Evolutionary conservation across 2,329 filamentous ascomycete genomes (phyloP), one percentile per base, ranked within the genome.

Genomic region (Sphaerulina vaccinii): DNA sequence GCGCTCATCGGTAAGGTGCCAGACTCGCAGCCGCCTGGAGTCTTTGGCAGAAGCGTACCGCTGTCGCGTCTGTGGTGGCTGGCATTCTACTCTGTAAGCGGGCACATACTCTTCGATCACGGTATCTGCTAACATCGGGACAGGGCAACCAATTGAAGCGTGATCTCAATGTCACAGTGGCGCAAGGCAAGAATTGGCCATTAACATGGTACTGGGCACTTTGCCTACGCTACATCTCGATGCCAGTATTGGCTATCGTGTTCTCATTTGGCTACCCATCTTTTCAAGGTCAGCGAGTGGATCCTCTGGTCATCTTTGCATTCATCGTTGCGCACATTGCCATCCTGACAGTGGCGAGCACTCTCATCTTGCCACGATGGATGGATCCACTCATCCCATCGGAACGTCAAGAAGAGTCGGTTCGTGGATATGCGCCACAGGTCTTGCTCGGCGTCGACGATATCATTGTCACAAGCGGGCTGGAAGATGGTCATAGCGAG

Each of bases 61-160:
- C n/a, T 54, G 10, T 29, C 35, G 5, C 71, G 72, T 1, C 73
- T 80, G 41, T 83, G 79, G 77, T 83, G 75, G 52, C 57, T 82
- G 16, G 73, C 72, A 1, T 79, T 80, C 55, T 83, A 82, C 65
- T 82, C 79, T 4, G 79, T 81, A 72, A 68, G 77, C 62, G n/a
- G n/a, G n/a, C n/a, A n/a, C n/a, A n/a, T n/a, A n/a, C n/a, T n/a
- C n/a, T n/a, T n/a, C n/a, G n/a, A n/a, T n/a, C n/a, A n/a, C n/a
- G n/a, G n/a, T n/a, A n/a, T n/a, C 18, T 50, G 11, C 47, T 43
- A 15, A 42, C 27, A 16, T 22, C 7, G 5, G 3, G 15, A 16
- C 36, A 54, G 46, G 47, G 47, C 35, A 47, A 54, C 13, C 47
- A 42, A n/a, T 36, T 54, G 7, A 74, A 73, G 16, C 74, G 73